phyloP scores from a whole-genome alignment of 192 early-diverging fungal species.

The Coemansia sp. region DNA sequence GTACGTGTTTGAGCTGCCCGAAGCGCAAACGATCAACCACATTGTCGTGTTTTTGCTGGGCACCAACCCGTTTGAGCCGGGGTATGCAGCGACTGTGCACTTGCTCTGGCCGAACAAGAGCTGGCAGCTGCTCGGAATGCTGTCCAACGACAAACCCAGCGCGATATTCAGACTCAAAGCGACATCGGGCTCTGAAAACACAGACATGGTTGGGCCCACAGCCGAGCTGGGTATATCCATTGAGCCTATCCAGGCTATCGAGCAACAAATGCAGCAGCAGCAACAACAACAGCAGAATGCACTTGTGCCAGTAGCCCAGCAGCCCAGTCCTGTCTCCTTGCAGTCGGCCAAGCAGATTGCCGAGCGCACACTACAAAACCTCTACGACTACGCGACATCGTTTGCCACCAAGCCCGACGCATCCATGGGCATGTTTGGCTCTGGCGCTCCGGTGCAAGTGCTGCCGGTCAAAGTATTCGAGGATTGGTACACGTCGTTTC shows the following conservation, averaged over 20 bases:
- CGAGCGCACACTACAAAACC: constrained; percentile 62
- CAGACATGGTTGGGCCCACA: constrained; percentile 50
- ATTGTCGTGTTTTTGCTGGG: constrained; percentile 92
- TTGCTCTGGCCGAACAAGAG: constrained; percentile 80
- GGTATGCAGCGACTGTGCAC: constrained; percentile 92
- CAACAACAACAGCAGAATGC: constrained; percentile 28
- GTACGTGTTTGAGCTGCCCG: constrained; percentile 87
- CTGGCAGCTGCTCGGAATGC: constrained; percentile 75
- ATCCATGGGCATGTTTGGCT: constrained; percentile 52
- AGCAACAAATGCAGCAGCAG: constrained; percentile 55
- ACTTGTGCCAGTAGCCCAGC: constrained; percentile 23
- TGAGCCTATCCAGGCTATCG: constrained; percentile 76
- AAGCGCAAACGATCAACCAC: constrained; percentile 88
- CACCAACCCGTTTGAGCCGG: constrained; percentile 80
- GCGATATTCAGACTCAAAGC: constrained; percentile 70
- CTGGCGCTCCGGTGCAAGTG: constrained; percentile 42
- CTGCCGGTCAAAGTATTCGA: constrained; percentile 72
- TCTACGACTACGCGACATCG: constrained; percentile 77
- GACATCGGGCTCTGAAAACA: constrained; percentile 8
- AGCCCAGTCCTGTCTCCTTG: constrained; percentile 13
- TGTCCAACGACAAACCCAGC: constrained; percentile 84
- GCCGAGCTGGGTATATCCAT: constrained; percentile 87
- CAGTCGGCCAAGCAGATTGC: constrained; percentile 60
- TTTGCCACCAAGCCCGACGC: constrained; percentile 60
- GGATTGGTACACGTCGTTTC: constrained; percentile 77